Conservation (phyloP, 805 yeast genomes). For the Kluyveromyces starmeri region DNA sequence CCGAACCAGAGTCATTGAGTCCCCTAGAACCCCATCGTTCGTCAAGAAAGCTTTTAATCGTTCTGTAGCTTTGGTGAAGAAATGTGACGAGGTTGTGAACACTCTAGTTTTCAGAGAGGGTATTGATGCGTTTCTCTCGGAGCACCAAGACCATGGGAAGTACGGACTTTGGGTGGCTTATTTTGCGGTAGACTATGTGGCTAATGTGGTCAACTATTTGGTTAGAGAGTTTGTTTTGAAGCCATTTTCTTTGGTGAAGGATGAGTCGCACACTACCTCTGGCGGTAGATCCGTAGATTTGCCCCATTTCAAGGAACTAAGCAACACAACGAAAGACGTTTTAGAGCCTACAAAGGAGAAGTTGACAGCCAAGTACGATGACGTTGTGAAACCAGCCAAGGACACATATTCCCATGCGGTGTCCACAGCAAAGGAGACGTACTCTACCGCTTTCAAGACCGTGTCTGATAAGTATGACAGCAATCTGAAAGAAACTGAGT, state of each 20-base stretch:
- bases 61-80: slow-evolving; percentile 7
- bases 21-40: slow-evolving; percentile 13
- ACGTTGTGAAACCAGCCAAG: slow-evolving; percentile 14
- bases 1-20: slow-evolving; percentile 14
- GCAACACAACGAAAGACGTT: slow-evolving; percentile 20
- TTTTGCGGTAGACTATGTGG: slow-evolving; percentile 24
- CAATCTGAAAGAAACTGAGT: slow-evolving; percentile 21
- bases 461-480: slow-evolving; percentile 23
- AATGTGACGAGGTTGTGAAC: slow-evolving; percentile 21
- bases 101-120: slow-evolving; percentile 25
- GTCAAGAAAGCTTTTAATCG: slow-evolving; percentile 13
- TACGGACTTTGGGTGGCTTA: slow-evolving; percentile 24
- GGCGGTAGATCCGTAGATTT: slow-evolving; percentile 10
- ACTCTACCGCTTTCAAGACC: slow-evolving; percentile 21
- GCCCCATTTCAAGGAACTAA: slow-evolving; percentile 24
- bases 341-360: slow-evolving; percentile 16
- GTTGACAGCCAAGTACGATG: slow-evolving; percentile 21
- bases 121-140: slow-evolving; percentile 18
- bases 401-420: slow-evolving; percentile 8
- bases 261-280: background rate
- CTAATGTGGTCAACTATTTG: slow-evolving; percentile 23
- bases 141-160: slow-evolving; percentile 13
- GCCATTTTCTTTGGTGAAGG: slow-evolving; percentile 18
- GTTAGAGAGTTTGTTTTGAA: slow-evolving; percentile 22
- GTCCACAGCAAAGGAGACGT: slow-evolving; percentile 13